Evolutionary conservation across 371 early-diverging fungal genomes (phyloP), one percentile per base, ranked within the genome.

Genomic region (Mucor lusitanicus): DNA sequence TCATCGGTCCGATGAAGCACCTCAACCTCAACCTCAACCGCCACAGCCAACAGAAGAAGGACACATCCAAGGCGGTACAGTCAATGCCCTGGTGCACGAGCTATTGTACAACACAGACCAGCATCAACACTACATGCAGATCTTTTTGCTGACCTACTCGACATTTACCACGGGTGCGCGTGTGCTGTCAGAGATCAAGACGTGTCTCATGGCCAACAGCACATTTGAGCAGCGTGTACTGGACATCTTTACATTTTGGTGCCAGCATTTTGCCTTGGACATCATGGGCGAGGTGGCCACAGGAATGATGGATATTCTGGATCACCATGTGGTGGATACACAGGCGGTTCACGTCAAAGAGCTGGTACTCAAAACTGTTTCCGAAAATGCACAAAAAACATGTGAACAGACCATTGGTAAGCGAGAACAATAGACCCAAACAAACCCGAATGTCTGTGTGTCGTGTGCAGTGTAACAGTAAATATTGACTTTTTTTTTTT

Each of bases 31-130:
- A 37, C 37, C 37, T 13, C 13, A 11, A 13, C 37, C 11, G 13
- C 37, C 11, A 13, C 37, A 7, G 1, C 37, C 37, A 7, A 13
- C 37, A 37, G 12, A 12, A 0, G 23, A 12, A 50, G 3, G 23
- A 50, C 23, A 50, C 25, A 59, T 88, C 11, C 50, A 75, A 19
- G 90, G 87, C 6, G 92, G 91, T 11, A 85, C 90, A 8, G 72
- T 88, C 13, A 78, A 83, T 28, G 91, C 90, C 0, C 68, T 92
- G 12, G 81, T 92, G 19, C 90, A 90, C 54, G 91, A 92, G 64
- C 68, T 92, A 40, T 59, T 93, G 4, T 85, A 78, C 7, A 55
- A 12, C 19, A 21, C 60, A 3, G 72, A 70, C 0, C 55, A 59
- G n/a, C 23, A 66, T 21, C 19, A 64, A 32, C 69, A 63, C 15